Evolutionary conservation across 1,284 basidiomycete genomes (phyloP).

Genomic region (Microbotryum violaceum): DNA sequence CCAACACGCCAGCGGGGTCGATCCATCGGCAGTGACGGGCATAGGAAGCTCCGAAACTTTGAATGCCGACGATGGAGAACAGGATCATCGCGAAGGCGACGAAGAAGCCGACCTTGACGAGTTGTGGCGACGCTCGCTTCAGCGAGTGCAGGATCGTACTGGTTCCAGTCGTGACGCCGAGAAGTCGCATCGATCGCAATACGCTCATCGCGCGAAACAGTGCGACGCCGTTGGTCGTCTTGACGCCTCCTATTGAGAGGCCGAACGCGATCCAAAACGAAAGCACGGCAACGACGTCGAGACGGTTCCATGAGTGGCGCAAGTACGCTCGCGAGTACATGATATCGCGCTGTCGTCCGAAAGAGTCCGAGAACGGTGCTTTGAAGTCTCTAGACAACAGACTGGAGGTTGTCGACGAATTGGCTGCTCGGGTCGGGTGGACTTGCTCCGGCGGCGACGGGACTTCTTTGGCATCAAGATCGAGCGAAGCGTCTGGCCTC

Average conservation of each 20-base stretch:
- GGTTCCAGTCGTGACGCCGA: slow-evolving; percentile 86
- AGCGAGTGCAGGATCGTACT: slow-evolving; percentile 89
- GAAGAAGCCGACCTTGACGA: slow-evolving; percentile 84
- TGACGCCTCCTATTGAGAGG: slow-evolving; percentile 59
- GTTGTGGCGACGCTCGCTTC: slow-evolving; percentile 79
- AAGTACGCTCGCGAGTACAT: slow-evolving; percentile 56
- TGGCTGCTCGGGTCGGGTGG: slow-evolving; percentile 9
- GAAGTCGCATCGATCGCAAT: slow-evolving; percentile 69
- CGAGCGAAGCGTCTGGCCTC: not conserved
- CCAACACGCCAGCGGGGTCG: slow-evolving; percentile 35
- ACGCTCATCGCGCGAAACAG: slow-evolving; percentile 80
- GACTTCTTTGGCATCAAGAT: not conserved
- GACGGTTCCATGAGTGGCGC: slow-evolving; percentile 86
- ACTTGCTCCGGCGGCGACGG: not conserved
- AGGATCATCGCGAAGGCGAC: slow-evolving; percentile 81
- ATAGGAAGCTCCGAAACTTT: slow-evolving; percentile 78
- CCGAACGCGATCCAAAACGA: slow-evolving; percentile 74
- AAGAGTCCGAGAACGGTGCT: slow-evolving; percentile 47
- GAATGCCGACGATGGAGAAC: slow-evolving; percentile 81
- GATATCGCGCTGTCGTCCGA: slow-evolving; percentile 41
- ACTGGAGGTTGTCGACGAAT: slow-evolving; percentile 27
- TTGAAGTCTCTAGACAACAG: slow-evolving; percentile 33
- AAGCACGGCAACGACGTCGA: slow-evolving; percentile 77
- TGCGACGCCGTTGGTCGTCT: slow-evolving; percentile 63
- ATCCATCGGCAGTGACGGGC: slow-evolving; percentile 50